These are phyloP conservation scores for Panellus pusillus DNA, from an alignment of 768 basidiomycete genomes.

Conservation along the genomic window DNA sequence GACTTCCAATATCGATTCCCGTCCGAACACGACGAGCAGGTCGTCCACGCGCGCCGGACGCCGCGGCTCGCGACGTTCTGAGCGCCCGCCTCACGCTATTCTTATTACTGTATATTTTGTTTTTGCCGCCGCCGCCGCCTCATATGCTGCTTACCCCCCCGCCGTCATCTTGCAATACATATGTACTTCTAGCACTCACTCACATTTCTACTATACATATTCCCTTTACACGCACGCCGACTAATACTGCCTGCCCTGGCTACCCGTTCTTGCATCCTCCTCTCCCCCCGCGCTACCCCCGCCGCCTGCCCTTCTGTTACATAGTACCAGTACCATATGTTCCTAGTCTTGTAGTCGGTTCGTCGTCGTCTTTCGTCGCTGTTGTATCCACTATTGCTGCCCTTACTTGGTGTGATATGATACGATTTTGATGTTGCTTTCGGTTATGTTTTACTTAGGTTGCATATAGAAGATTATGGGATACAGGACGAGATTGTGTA, in stretches of 20 bases:
- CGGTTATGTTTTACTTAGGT: no score
- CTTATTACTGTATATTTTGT: conserved; percentile 52
- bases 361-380: no score
- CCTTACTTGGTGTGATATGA: no score
- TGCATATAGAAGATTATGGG: no score
- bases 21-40: conserved; percentile 32
- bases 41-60: conserved; percentile 45
- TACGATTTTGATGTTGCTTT: no score
- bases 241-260: not conserved
- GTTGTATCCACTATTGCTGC: no score
- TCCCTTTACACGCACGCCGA: not conserved
- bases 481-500: no score
- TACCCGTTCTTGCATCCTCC: not conserved
- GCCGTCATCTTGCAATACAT: not conserved
- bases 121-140: conserved; percentile 26
- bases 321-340: no score
- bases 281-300: no score
- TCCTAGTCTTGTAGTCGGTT: no score
- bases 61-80: conserved; percentile 63
- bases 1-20: conserved; percentile 70
- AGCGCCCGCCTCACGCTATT: conserved; percentile 33
- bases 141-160: conserved; percentile 14
- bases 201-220: not conserved
- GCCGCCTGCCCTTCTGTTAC: no score
- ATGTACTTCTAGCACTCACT: not conserved